Evolutionary conservation across 768 basidiomycete genomes (phyloP).

Genomic region (Boletus bicolor): DNA sequence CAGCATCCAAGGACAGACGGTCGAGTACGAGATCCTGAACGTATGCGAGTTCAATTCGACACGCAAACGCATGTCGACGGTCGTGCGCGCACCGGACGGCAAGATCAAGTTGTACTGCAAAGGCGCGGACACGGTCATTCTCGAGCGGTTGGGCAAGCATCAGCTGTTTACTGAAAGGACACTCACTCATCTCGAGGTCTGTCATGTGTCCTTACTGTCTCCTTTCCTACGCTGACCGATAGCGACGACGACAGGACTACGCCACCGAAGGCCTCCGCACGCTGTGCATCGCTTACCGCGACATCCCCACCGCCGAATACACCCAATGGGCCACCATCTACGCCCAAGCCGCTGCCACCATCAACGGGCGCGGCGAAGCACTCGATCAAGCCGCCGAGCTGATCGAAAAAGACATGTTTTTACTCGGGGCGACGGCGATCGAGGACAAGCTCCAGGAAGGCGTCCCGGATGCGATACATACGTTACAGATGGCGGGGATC

Average conservation of each 20-base stretch:
- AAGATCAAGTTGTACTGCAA: slow-evolving; percentile 95
- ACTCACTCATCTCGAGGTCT: slow-evolving; percentile 83
- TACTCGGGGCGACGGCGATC: slow-evolving; percentile 96
- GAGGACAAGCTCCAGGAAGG: slow-evolving; percentile 99
- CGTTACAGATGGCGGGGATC: slow-evolving; percentile 96
- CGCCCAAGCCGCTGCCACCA: slow-evolving; percentile 88
- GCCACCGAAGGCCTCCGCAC: slow-evolving; percentile 96
- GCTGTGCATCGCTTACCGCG: slow-evolving; percentile 92
- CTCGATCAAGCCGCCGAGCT: slow-evolving; percentile 92
- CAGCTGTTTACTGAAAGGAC: slow-evolving; percentile 87
- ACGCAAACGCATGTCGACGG: slow-evolving; percentile 95
- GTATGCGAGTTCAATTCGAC: slow-evolving; percentile 99
- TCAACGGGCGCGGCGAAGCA: slow-evolving; percentile 93
- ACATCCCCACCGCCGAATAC: slow-evolving; percentile 90
- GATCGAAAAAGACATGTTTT: slow-evolving; percentile 90
- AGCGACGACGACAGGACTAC: slow-evolving; percentile 61
- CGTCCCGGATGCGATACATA: slow-evolving; percentile 97
- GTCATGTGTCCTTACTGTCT: slow-evolving; percentile 1
- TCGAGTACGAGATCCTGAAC: slow-evolving; percentile 90
- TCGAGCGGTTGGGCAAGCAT: slow-evolving; percentile 85
- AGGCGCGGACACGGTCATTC: slow-evolving; percentile 96
- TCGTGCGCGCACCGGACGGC: slow-evolving; percentile 84
- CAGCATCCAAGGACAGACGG: slow-evolving; percentile 63
- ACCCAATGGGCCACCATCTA: slow-evolving; percentile 85
- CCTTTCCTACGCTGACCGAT: background rate